Evolutionary conservation across 179 eudicot genomes (phyloP), one percentile per base, ranked within the genome.

Genomic region (Camellia oleifera): DNA sequence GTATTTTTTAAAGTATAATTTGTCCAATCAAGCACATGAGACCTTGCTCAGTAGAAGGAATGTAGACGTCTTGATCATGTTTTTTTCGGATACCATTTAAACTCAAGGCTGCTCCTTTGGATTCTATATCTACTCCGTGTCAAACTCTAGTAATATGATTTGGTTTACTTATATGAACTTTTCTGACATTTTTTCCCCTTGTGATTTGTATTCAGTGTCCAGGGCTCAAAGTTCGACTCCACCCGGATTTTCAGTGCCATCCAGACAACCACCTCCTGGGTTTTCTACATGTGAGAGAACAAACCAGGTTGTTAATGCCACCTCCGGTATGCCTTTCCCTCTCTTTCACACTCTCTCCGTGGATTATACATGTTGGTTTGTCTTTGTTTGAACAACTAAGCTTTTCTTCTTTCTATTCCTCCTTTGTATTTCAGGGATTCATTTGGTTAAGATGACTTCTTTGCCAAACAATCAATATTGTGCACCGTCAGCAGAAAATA

Each of bases 241-340:
- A 65, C 89, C 90, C 57, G 90, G 90, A 65, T 89, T 89, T 81
- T 74, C 87, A 60, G 48, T 79, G 76, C 83, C 87, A 79, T 74
- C 86, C 26, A 85, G 86, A 75, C 81, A 84, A 54, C 87, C 90
- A 26, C 89, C 90, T 77, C 90, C 90, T 17, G 90, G 91, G 6
- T 89, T 89, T 76, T 72, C 90, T 44, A 18, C 85, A 52, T 56
- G 50, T 54, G 85, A 83, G 77, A 82, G 81, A 79, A 56, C 84
- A 74, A 79, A 78, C 64, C 77, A 58, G 6, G 67, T 78, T 60
- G n/a, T 72, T 62, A 63, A 82, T 75, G 78, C 86, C 40, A 74
- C 80, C 69, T 83, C 91, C 58, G 88, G 91, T 87, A 69, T 70
- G 76, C 69, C 67, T 17, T 82, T 75, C 61, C 56, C 67, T 69